A percentile compares a stretch with the other conserved stretches of the same genome.
Conservation (phyloP, 1,284 basidiomycete species). For the Cutaneotrichosporon cyanovorans region DNA sequence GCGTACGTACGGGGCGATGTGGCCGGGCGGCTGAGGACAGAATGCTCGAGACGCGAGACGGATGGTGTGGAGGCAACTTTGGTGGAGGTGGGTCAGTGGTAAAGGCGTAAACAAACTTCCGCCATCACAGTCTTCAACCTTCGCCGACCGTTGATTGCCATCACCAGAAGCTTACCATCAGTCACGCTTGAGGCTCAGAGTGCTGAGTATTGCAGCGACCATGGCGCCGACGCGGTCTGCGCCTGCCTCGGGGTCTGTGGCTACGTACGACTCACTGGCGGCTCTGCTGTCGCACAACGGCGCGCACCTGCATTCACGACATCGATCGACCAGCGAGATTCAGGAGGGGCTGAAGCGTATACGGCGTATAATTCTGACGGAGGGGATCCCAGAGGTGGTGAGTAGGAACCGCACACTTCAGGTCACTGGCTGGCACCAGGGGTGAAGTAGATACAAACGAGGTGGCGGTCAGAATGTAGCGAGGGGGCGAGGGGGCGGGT, state of each 20-base stretch:
- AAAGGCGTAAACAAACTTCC: no score
- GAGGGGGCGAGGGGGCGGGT: no score
- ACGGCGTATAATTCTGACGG: slow-evolving; percentile 72
- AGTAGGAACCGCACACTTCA: no score
- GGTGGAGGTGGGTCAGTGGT: not conserved
- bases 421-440: no score
- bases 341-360: slow-evolving; percentile 71
- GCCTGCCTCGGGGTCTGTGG: not conserved
- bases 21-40: not conserved
- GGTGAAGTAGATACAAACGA: no score
- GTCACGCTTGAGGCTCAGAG: no score
- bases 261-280: slow-evolving; percentile 25
- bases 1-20: slow-evolving; percentile 3
- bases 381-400: slow-evolving; percentile 62
- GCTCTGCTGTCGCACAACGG: slow-evolving; percentile 24
- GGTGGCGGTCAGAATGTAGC: no score
- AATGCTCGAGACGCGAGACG: not conserved
- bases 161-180: no score
- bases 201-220: no score
- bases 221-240: not conserved
- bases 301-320: slow-evolving; percentile 46
- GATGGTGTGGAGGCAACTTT: slow-evolving; percentile 2
- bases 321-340: slow-evolving; percentile 57
- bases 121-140: no score
- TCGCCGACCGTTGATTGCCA: no score